These are phyloP conservation scores for Trichomonas tenax DNA, from an alignment of 208 protist genomes.

Conservation along the genomic window DNA sequence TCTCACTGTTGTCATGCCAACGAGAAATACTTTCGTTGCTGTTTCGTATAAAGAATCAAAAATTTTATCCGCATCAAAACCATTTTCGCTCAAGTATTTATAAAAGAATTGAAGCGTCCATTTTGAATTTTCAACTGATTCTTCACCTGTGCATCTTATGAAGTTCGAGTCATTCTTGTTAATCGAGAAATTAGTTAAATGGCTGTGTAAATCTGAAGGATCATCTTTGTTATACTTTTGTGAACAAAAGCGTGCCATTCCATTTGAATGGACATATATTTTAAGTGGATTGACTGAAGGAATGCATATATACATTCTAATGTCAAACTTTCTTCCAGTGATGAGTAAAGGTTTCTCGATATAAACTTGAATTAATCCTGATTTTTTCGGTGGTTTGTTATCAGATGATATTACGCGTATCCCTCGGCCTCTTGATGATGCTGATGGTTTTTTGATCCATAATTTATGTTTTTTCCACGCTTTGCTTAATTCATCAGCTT, in stretches of 20 bases:
- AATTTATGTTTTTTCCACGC: not conserved
- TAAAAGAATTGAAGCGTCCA: slow-evolving; percentile 26
- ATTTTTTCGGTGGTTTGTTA: not conserved
- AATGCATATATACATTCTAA: slow-evolving; percentile 33
- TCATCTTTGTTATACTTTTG: not conserved
- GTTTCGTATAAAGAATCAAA: not conserved
- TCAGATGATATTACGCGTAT: not conserved
- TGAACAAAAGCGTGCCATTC: not conserved
- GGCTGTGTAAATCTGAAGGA: slow-evolving; percentile 15
- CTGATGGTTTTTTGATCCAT: not conserved
- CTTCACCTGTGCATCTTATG: slow-evolving; percentile 12
- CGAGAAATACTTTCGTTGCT: slow-evolving; percentile 9
- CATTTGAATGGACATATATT: slow-evolving; percentile 36
- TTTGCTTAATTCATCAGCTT: not conserved
- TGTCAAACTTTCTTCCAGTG: not conserved
- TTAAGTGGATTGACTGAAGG: slow-evolving; percentile 37
- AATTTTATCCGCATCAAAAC: not conserved
- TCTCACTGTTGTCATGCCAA: slow-evolving; percentile 22
- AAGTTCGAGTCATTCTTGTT: slow-evolving; percentile 36
- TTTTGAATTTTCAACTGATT: slow-evolving; percentile 31
- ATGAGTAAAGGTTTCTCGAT: not conserved
- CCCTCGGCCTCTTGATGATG: not conserved
- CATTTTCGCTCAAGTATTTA: not conserved
- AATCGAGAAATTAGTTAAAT: slow-evolving; percentile 48
- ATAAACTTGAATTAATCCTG: not conserved